A percentile compares a stretch with the other conserved stretches of the same genome.
These are phyloP conservation scores for Pseudogymnoascus sp. DNA, from an alignment of 2,329 filamentous ascomycete species.

Conservation along the genomic window DNA sequence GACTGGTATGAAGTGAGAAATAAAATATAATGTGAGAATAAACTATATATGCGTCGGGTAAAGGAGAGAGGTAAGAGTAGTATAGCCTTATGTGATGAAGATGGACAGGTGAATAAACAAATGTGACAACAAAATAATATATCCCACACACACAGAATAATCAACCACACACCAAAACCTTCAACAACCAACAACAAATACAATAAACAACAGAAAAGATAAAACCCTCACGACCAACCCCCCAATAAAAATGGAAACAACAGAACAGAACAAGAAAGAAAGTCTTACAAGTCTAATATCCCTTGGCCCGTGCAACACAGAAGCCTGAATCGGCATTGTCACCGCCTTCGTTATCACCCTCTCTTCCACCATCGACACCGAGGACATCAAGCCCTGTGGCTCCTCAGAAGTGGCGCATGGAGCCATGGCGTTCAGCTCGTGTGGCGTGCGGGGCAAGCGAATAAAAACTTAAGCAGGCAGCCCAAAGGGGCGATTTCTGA, in stretches of 20 bases:
- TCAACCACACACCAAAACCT: background rate
- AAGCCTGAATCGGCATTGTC: conserved; percentile 39
- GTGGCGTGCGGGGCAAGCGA: background rate
- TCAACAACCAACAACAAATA: background rate
- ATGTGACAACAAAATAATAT: background rate
- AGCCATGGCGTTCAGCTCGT: background rate
- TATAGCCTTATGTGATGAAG: conserved; percentile 57
- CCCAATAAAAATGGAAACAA: background rate
- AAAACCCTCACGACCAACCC: background rate
- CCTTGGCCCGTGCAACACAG: conserved; percentile 50
- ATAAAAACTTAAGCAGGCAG: background rate
- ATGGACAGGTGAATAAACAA: conserved; percentile 45
- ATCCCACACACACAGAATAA: conserved; percentile 54
- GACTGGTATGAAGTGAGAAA: conserved; percentile 40
- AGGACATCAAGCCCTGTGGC: conserved; percentile 30
- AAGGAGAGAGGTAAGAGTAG: conserved; percentile 45
- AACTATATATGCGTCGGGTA: background rate
- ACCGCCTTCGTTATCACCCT: background rate
- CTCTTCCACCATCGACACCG: conserved; percentile 24
- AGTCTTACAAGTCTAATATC: conserved; percentile 49
- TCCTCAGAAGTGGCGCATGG: conserved; percentile 7
- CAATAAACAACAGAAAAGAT: background rate
- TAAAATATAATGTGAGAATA: conserved; percentile 33
- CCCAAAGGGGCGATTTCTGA: conserved; percentile 7
- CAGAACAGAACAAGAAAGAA: background rate